phyloP scores from a whole-genome alignment of 2,329 filamentous ascomycete species.

The Cryphonectria carpinicola region DNA sequence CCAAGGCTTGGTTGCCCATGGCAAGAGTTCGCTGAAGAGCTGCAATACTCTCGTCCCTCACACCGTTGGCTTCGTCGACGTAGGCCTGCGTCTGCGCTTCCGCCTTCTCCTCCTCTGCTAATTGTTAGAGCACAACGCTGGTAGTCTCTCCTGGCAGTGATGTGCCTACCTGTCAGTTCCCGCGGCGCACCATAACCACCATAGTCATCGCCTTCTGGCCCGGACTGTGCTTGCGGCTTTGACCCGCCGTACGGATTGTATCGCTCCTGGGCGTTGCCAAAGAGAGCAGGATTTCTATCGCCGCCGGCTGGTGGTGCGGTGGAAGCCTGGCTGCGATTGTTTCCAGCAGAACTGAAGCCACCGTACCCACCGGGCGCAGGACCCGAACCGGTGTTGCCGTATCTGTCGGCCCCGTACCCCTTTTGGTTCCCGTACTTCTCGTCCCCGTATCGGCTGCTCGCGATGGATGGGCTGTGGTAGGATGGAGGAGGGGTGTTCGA shows the following conservation, averaged over 20 bases:
- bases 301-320: not conserved
- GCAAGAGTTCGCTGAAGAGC: slow-evolving; percentile 69
- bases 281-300: slow-evolving; percentile 13
- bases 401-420: slow-evolving; percentile 59
- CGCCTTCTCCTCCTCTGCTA: slow-evolving; percentile 78
- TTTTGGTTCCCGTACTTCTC: slow-evolving; percentile 56
- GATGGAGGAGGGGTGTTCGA: slow-evolving; percentile 39
- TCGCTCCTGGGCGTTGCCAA: slow-evolving; percentile 23
- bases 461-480: slow-evolving; percentile 29
- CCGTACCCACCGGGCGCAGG: slow-evolving; percentile 62
- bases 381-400: slow-evolving; percentile 49
- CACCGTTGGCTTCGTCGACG: slow-evolving; percentile 73
- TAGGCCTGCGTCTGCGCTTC: slow-evolving; percentile 71
- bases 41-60: slow-evolving; percentile 75
- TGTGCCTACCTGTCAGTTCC: slow-evolving; percentile 55
- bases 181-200: slow-evolving; percentile 69
- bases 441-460: slow-evolving; percentile 53
- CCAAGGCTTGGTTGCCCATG: too few relatives aligned
- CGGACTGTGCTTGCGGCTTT: not conserved
- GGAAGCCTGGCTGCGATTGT: slow-evolving; percentile 45
- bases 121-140: not conserved
- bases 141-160: rapidly evolving
- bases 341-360: slow-evolving; percentile 56
- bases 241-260: slow-evolving; percentile 9
- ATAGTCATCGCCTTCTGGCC: slow-evolving; percentile 36